phyloP scores from a whole-genome alignment of 371 early-diverging fungal species.

The Rhizomucor miehei region DNA sequence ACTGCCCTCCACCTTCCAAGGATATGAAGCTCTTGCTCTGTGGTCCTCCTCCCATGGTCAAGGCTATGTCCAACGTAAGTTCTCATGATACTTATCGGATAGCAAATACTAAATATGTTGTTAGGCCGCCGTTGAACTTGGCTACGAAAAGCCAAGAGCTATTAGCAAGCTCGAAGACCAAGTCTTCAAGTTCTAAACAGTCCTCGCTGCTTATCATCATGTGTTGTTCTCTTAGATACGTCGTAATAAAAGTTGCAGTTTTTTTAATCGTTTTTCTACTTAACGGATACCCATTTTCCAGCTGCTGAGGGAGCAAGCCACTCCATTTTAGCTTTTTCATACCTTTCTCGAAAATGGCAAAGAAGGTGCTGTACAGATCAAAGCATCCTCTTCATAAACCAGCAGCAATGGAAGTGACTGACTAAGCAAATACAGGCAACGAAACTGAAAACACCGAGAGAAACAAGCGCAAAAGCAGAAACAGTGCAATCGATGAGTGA shows the following conservation, averaged over 20 bases:
- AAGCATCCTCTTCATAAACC: too few relatives aligned
- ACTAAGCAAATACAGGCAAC: too few relatives aligned
- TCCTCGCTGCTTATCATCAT: too few relatives aligned
- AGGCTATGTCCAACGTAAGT: slow-evolving; percentile 65
- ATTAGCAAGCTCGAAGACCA: slow-evolving; percentile 85
- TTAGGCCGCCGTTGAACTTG: slow-evolving; percentile 59
- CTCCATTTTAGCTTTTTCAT: background rate
- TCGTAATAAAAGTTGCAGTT: too few relatives aligned
- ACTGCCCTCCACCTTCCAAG: slow-evolving; percentile 73
- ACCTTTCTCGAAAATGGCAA: too few relatives aligned
- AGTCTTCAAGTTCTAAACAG: slow-evolving; percentile 86
- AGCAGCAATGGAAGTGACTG: too few relatives aligned
- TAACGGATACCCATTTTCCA: background rate
- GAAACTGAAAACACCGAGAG: too few relatives aligned
- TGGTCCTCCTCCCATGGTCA: slow-evolving; percentile 94
- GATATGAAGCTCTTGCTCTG: slow-evolving; percentile 91
- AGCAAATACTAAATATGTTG: background rate
- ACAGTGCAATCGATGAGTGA: too few relatives aligned
- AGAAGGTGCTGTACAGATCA: too few relatives aligned
- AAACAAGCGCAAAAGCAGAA: too few relatives aligned
- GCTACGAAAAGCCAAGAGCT: slow-evolving; percentile 74
- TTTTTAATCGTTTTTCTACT: too few relatives aligned
- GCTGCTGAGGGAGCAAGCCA: slow-evolving; percentile 1
- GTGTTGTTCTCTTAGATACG: too few relatives aligned
- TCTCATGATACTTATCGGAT: background rate